These are phyloP conservation scores for Sclerotinia nivalis DNA, from an alignment of 2,329 filamentous ascomycete genomes.

Conservation along the genomic window DNA sequence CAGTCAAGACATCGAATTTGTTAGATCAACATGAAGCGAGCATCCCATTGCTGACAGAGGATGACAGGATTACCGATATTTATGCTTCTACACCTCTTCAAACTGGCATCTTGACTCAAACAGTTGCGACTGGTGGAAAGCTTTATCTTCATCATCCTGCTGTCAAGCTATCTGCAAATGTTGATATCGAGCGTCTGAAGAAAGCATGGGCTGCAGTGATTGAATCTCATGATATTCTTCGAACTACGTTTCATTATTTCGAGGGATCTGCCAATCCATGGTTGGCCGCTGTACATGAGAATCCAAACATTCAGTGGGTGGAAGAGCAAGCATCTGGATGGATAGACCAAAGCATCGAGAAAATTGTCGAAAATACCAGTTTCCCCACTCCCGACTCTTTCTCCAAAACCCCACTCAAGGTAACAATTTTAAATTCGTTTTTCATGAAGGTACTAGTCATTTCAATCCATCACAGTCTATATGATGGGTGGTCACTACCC, in stretches of 20 bases:
- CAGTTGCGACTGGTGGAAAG: constrained; percentile 38
- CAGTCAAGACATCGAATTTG: not conserved
- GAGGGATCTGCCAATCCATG: not conserved
- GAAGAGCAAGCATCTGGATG: constrained; percentile 5
- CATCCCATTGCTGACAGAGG: not conserved
- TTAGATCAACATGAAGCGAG: not conserved
- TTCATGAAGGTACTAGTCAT: constrained; percentile 46
- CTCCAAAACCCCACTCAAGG: constrained; percentile 3
- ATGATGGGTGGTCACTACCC: constrained; percentile 54
- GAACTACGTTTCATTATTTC: constrained; percentile 33
- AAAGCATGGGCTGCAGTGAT: constrained; percentile 36
- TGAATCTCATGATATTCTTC: constrained; percentile 38
- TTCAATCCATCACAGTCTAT: constrained; percentile 56
- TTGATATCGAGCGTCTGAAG: constrained; percentile 32
- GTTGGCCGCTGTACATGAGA: constrained; percentile 29
- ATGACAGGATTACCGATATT: constrained; percentile 40
- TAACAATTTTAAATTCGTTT: not conserved
- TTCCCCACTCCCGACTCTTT: constrained; percentile 24
- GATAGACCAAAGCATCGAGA: not conserved
- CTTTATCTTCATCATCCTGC: constrained; percentile 41
- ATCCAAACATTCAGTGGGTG: not conserved
- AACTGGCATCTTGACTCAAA: constrained; percentile 43
- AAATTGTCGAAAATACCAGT: not conserved
- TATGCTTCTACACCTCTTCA: constrained; percentile 44
- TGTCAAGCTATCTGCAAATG: constrained; percentile 27